These are phyloP conservation scores for Jamesozyma hellenica DNA, from an alignment of 805 yeast species.

Conservation along the genomic window DNA sequence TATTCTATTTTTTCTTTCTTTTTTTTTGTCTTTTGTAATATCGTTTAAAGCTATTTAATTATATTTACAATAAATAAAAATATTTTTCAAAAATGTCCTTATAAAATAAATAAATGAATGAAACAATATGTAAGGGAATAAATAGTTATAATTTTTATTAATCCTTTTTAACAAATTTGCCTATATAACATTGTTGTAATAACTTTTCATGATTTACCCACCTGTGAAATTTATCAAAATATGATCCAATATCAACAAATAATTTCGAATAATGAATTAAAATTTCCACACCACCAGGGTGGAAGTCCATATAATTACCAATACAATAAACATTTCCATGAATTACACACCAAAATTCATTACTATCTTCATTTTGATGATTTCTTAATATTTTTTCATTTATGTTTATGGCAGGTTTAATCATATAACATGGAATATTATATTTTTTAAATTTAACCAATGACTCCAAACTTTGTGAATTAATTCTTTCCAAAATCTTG, in stretches of 20 bases:
- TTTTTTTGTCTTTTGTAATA: neutral
- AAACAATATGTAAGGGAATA: no score
- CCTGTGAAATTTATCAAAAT: constrained; percentile 62
- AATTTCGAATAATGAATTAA: constrained; percentile 53
- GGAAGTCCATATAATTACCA: constrained; percentile 74
- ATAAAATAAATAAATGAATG: no score
- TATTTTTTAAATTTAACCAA: constrained; percentile 1
- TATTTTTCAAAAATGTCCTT: no score
- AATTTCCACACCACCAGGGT: constrained; percentile 86
- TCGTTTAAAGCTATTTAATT: no score
- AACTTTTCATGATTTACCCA: constrained; percentile 84
- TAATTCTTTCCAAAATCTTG: constrained; percentile 11
- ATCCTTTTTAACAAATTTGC: constrained; percentile 33
- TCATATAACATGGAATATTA: constrained; percentile 3
- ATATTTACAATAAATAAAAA: no score
- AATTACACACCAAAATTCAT: constrained; percentile 80
- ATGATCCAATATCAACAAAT: constrained; percentile 69
- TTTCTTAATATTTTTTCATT: constrained; percentile 46
- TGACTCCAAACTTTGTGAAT: constrained; percentile 1
- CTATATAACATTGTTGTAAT: constrained; percentile 69
- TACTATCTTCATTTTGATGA: constrained; percentile 42
- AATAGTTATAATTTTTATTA: no score
- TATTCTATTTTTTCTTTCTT: neutral
- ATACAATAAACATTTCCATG: constrained; percentile 76
- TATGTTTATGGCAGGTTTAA: constrained; percentile 40